Percentiles rank a stretch among this genome's conserved stretches.
Conservation (phyloP, 257 asterid species). For the Misopates orontium region DNA sequence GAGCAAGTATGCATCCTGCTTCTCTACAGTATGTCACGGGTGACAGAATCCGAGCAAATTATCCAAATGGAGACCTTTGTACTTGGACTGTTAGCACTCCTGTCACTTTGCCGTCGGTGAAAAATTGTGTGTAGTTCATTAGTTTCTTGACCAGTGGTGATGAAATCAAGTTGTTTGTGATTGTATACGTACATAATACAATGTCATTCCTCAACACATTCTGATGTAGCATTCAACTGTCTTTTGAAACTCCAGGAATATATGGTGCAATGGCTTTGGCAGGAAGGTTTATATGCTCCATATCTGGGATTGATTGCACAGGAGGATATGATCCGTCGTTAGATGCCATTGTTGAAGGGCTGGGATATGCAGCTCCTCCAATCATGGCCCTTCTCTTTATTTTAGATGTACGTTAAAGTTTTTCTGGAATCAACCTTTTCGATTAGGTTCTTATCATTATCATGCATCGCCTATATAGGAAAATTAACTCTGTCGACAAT, state of each 20-base stretch:
- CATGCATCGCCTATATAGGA: background rate
- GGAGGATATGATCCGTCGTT: slow-evolving; percentile 84
- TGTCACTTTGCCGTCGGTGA: too few species aligned
- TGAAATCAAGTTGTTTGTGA: too few species aligned
- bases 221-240: slow-evolving; percentile 10
- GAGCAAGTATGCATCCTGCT: too few species aligned
- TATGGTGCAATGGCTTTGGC: slow-evolving; percentile 93
- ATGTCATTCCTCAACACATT: background rate
- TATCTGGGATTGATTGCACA: slow-evolving; percentile 74
- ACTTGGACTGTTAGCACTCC: too few species aligned
- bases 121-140: too few species aligned
- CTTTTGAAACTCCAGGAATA: slow-evolving; percentile 56
- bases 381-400: slow-evolving; percentile 93
- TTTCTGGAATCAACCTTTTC: slow-evolving; percentile 3
- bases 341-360: slow-evolving; percentile 80
- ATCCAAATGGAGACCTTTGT: too few species aligned
- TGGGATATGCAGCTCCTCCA: slow-evolving; percentile 98
- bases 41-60: too few species aligned
- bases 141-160: too few species aligned
- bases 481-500: background rate
- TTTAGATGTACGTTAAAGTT: slow-evolving; percentile 61
- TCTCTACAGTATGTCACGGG: too few species aligned
- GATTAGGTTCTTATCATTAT: background rate
- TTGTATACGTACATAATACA: too few species aligned
- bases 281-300: slow-evolving; percentile 89